A percentile compares a stretch with the other conserved stretches of the same genome.
These are phyloP conservation scores for Berberis thunbergii DNA, from an alignment of 164 flowering plant species.

Conservation along the genomic window DNA sequence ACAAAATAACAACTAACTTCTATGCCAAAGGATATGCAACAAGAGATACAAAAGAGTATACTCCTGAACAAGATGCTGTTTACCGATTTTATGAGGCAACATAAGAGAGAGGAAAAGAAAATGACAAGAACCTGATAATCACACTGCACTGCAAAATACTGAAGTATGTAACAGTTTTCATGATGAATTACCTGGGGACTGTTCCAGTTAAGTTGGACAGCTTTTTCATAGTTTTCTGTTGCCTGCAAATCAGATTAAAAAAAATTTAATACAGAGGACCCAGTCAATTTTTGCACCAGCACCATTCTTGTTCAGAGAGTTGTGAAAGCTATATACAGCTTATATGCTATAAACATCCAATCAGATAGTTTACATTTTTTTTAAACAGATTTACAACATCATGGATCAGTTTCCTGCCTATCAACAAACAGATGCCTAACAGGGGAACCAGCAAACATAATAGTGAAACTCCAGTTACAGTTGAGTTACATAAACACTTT, in stretches of 20 bases:
- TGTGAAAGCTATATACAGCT: too few species aligned
- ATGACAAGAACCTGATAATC: background rate
- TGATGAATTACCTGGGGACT: conserved; percentile 81
- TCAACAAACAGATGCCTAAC: too few species aligned
- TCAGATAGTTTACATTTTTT: too few species aligned
- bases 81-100: background rate
- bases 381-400: too few species aligned
- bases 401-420: too few species aligned
- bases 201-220: conserved; percentile 95
- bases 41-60: background rate
- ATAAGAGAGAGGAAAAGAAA: background rate
- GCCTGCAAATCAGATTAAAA: conserved; percentile 35
- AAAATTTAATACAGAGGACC: too few species aligned
- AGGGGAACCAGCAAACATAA: too few species aligned
- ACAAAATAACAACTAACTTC: background rate
- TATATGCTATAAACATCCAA: too few species aligned
- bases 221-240: conserved; percentile 77
- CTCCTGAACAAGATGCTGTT: background rate
- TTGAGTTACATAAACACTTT: too few species aligned
- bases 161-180: background rate
- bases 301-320: too few species aligned
- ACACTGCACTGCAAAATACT: background rate
- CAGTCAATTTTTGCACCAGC: too few species aligned
- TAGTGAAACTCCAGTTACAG: too few species aligned
- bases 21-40: background rate